These are phyloP conservation scores for Phytophthora litchii DNA, from an alignment of 352 stramenopile species.

Conservation along the genomic window DNA sequence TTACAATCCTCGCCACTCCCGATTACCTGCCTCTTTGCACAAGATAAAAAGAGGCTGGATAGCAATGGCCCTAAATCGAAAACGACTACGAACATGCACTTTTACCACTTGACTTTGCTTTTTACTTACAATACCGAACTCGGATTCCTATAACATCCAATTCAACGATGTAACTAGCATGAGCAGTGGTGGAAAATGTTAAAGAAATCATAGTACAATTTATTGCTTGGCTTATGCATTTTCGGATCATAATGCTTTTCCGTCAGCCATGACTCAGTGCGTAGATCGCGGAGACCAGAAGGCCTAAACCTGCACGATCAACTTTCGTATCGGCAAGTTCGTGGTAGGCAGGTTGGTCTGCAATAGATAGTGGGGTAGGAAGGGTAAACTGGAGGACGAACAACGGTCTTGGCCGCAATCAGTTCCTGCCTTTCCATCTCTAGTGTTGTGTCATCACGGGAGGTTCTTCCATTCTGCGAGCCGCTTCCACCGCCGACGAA, in stretches of 20 bases:
- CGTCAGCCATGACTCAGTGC: slow-evolving; percentile 6
- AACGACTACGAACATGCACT: too few relatives aligned
- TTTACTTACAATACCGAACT: too few relatives aligned
- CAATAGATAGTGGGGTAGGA: slow-evolving; percentile 34
- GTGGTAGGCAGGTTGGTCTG: slow-evolving; percentile 12
- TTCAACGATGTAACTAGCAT: too few relatives aligned
- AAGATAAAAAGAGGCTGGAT: slow-evolving; percentile 1
- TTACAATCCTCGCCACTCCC: too few relatives aligned
- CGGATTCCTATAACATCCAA: too few relatives aligned
- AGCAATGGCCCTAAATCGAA: too few relatives aligned
- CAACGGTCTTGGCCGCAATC: not conserved
- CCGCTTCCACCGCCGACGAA: slow-evolving; percentile 28
- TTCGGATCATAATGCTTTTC: slow-evolving; percentile 13
- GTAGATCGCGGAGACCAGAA: not conserved
- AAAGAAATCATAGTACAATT: slow-evolving; percentile 35
- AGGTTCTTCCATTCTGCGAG: slow-evolving; percentile 30
- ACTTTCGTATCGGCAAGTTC: slow-evolving; percentile 17
- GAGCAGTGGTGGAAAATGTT: not conserved
- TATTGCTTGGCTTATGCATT: slow-evolving; percentile 27
- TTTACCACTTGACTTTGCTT: too few relatives aligned
- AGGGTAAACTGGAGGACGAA: slow-evolving; percentile 6
- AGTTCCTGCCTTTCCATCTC: slow-evolving; percentile 8
- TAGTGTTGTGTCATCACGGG: slow-evolving; percentile 15
- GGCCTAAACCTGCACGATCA: not conserved
- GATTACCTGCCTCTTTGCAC: not conserved